Evolutionary conservation across 2,329 filamentous ascomycete species (phyloP).

Genomic region (Thielaviopsis euricoi): DNA sequence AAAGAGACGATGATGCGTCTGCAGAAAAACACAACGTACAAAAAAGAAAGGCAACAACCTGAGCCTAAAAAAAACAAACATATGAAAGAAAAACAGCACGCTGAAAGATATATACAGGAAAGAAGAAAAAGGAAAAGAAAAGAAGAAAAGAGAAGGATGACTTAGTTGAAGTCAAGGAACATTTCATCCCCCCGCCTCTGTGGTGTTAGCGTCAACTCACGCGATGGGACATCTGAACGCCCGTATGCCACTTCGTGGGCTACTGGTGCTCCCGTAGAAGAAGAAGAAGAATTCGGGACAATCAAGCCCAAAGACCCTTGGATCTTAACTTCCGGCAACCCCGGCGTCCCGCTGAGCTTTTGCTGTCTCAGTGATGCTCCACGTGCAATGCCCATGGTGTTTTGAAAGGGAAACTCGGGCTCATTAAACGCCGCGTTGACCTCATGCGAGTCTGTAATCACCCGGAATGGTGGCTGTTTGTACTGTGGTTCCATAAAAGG

Average conservation of each 20-base stretch:
- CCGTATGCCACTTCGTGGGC: neutral
- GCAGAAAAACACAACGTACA: neutral
- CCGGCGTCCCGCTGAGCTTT: neutral
- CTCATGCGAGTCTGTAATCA: slow-evolving; percentile 3
- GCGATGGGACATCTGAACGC: slow-evolving; percentile 24
- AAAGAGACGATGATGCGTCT: neutral
- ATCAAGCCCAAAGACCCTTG: neutral
- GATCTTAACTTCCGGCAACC: neutral
- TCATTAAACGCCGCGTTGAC: slow-evolving; percentile 6
- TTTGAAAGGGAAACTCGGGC: slow-evolving; percentile 1
- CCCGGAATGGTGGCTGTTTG: slow-evolving; percentile 1
- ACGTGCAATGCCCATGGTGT: neutral
- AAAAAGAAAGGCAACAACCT: neutral
- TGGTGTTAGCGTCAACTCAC: slow-evolving; percentile 53
- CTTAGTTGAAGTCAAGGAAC: slow-evolving; percentile 37
- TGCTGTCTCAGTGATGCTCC: neutral
- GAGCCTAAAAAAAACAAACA: neutral
- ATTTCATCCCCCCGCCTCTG: slow-evolving; percentile 49
- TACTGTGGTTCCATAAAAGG: neutral
- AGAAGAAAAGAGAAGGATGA: neutral
- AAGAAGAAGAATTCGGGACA: neutral
- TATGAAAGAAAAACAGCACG: too few species aligned
- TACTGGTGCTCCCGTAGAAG: too few species aligned
- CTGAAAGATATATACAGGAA: neutral
- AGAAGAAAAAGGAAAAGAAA: neutral